Conservation (phyloP, 306 rosid genomes). For the Rosa multiflora region DNA sequence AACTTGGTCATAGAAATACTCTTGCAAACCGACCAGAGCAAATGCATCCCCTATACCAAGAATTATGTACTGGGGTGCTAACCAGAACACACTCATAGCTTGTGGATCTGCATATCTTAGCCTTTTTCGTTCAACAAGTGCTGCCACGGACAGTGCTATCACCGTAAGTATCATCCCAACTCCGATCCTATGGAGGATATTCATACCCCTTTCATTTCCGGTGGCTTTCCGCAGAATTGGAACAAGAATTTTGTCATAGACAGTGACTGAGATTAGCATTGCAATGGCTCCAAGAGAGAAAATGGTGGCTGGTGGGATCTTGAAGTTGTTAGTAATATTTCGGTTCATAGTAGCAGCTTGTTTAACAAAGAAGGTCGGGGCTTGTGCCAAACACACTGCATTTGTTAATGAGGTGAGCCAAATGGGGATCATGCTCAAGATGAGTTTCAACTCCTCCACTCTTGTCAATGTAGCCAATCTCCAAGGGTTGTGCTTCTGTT, state of each 20-base stretch:
- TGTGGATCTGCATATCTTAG: conserved; percentile 34
- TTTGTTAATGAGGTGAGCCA: conserved; percentile 77
- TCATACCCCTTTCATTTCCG: conserved; percentile 75
- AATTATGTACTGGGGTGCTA: conserved; percentile 71
- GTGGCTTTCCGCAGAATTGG: conserved; percentile 54
- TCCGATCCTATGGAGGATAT: conserved; percentile 78
- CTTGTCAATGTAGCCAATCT: conserved; percentile 59
- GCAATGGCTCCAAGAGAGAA: conserved; percentile 59
- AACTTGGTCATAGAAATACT: conserved; percentile 85
- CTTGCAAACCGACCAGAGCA: conserved; percentile 79
- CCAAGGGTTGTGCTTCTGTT: conserved; percentile 59
- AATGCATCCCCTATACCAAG: conserved; percentile 84
- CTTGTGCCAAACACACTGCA: conserved; percentile 62
- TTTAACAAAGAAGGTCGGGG: conserved; percentile 80
- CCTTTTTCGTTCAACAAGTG: conserved; percentile 58
- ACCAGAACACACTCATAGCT: conserved; percentile 74
- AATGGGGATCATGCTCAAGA: conserved; percentile 79
- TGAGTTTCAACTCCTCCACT: conserved; percentile 83
- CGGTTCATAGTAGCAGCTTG: conserved; percentile 55
- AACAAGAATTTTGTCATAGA: conserved; percentile 71
- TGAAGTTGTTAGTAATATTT: conserved; percentile 37
- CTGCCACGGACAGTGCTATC: conserved; percentile 54
- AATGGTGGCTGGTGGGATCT: conserved; percentile 71
- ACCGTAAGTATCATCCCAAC: conserved; percentile 69
- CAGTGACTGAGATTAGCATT: conserved; percentile 56